Conservation (phyloP, 345 rosid genomes). For the Ailanthus altissimus region DNA sequence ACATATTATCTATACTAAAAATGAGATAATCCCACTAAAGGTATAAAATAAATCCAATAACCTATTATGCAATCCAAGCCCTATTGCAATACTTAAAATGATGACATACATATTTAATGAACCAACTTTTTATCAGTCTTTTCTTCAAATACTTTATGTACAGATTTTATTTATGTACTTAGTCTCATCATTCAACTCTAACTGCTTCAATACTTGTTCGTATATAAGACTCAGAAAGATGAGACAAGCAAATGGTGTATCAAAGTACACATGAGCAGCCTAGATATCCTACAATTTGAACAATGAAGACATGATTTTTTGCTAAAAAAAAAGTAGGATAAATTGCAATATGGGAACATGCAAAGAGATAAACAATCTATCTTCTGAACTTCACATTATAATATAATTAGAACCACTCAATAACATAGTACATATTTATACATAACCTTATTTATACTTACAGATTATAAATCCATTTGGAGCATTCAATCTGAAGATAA, state of each 20-base stretch:
- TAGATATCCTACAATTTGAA: not conserved
- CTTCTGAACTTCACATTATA: too few relatives aligned
- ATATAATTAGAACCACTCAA: too few relatives aligned
- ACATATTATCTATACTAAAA: too few relatives aligned
- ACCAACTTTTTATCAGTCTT: constrained; percentile 18
- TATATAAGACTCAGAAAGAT: not conserved
- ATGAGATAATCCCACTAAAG: too few relatives aligned
- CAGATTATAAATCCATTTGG: constrained; percentile 86
- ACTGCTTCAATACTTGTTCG: not conserved
- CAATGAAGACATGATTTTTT: not conserved
- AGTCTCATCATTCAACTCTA: not conserved
- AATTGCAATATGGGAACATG: too few relatives aligned
- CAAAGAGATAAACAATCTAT: too few relatives aligned
- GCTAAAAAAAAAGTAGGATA: too few relatives aligned
- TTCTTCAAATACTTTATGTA: constrained; percentile 22
- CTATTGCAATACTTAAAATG: not conserved
- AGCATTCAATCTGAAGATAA: constrained; percentile 65
- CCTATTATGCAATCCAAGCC: not conserved
- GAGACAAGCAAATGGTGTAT: not conserved
- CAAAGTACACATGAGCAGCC: not conserved
- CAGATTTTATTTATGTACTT: not conserved
- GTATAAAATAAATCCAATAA: too few relatives aligned
- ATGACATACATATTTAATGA: not conserved
- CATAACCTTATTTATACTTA: too few relatives aligned
- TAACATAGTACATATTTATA: too few relatives aligned